A percentile compares a stretch with the other conserved stretches of the same genome.
phyloP scores from a whole-genome alignment of 1,284 basidiomycete species.

The Spongispora temasekensis region DNA sequence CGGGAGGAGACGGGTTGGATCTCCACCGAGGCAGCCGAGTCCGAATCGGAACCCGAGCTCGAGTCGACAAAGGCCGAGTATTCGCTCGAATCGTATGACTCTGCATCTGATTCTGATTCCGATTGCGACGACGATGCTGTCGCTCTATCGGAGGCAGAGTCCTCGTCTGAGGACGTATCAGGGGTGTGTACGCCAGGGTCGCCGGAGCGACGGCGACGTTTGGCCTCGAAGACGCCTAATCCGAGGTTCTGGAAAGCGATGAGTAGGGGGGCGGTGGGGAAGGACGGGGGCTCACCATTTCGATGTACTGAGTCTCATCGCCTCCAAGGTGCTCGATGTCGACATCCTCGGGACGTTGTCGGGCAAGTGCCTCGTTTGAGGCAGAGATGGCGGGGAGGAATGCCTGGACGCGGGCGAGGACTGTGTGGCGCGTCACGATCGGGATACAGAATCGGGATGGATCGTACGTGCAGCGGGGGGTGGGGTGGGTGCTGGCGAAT shows the following conservation, averaged over 20 bases:
- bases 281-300: slow-evolving; percentile 52
- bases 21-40: slow-evolving; percentile 34
- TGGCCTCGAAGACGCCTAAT: slow-evolving; percentile 60
- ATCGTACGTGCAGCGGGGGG: slow-evolving; percentile 38
- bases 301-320: slow-evolving; percentile 53
- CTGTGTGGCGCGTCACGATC: slow-evolving; percentile 36
- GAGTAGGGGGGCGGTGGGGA: background rate
- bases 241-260: slow-evolving; percentile 54
- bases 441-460: background rate
- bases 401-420: slow-evolving; percentile 60
- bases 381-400: slow-evolving; percentile 66
- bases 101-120: slow-evolving; percentile 16
- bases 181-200: background rate
- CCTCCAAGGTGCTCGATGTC: slow-evolving; percentile 61
- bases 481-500: slow-evolving; percentile 15
- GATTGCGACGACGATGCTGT: slow-evolving; percentile 11
- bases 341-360: slow-evolving; percentile 53
- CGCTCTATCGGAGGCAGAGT: slow-evolving; percentile 4
- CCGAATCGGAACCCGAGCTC: slow-evolving; percentile 27
- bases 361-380: slow-evolving; percentile 55
- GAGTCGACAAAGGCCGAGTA: slow-evolving; percentile 21
- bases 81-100: slow-evolving; percentile 11
- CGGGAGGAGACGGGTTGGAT: slow-evolving; percentile 41
- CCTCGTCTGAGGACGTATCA: slow-evolving; percentile 10
- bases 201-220: slow-evolving; percentile 1